Base-by-base conservation (phyloP, 352 stramenopile genomes). In the Globisporangium viniferum region DNA sequence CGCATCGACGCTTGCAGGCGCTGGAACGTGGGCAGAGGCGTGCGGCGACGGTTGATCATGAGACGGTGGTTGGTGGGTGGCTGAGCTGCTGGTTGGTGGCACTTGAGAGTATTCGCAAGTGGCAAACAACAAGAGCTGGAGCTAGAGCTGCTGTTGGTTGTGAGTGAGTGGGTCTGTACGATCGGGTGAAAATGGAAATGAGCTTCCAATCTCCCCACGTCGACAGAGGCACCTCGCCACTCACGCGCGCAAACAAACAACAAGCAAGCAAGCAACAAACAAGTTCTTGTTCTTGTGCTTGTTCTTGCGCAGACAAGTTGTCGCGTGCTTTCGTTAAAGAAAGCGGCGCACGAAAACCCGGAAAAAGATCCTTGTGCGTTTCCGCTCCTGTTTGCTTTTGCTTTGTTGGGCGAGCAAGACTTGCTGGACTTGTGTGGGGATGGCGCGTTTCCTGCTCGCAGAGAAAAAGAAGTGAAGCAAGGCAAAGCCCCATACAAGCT, bases 1-100 rank as follows among this genome's bases (percentile, higher is more conserved):
- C 76, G 73, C 76, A 82, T 82, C n/a, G 76, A 78, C 24, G 73
- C 73, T 70, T 77, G 74, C 56, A 86, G 74, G 24, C 75, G 76
- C 71, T 89, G 75, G 70, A 86, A 84, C n/a, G 71, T 78, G 61
- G 80, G 80, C 10, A 79, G 31, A 46, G 67, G 36, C 39, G 58
- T 35, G 61, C 61, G 61, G 48, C 61, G 56, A 48, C 72, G 75
- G 64, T 87, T 89, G 68, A 89, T 71, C 80, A 89, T 89, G 68
- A 49, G 49, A 72, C 46, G 65, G 60, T n/a, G 18, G 44, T 27
- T 58, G 24, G n/a, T 7, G 22, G 18, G n/a, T 59, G 31, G n/a
- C 8, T 44, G 31, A 33, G 48, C 31, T 59, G 33, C 44, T 39
- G 7, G 31, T 62, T 10, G 56, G 1, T 49, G 20, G 33, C 15